Base-by-base conservation (phyloP, 2,329 filamentous ascomycete genomes). In the Ascochyta viciae-villosae region DNA sequence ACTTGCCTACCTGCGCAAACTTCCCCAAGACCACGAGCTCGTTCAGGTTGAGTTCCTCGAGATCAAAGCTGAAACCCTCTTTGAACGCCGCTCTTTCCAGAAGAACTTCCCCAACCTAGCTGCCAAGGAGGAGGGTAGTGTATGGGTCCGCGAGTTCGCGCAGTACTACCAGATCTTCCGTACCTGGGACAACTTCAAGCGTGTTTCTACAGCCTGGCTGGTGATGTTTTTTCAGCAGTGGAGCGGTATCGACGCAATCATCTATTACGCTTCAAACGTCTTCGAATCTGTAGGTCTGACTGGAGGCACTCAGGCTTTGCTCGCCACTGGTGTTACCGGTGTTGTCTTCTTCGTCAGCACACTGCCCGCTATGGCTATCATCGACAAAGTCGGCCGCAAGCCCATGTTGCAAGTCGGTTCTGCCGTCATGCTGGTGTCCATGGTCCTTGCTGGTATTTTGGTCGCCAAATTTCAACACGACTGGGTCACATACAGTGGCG, bases 281-380 rank as follows among this genome's bases (percentile, higher is more conserved):
- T 88, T 88, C 62, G 68, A 79, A n/a, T 82, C 85, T 55, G 84
- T 85, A 1, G 85, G 85, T 0, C 73, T 88, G 7, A 77, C 79
- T 4, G 82, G 81, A 0, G 73, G 77, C 1, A 81, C 79, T 1
- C 78, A 84, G 1, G 82, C 82, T 0, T 86, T 88, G 62, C 77
- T 88, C 2, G 86, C 86, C 0, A 87, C 85, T 0, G 85, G 85
- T 0, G 76, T 88, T 8, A 86, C 84, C 0, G 84, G 81, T 0
- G 78, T 88, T 1, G 71, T 86, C 2, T 87, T 87, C 68, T 77
- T 87, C 19, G 75, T 78, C n/a, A 76, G 82, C 43, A 85, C 85
- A 0, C 79, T 88, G 26, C 84, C 85, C 0, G 85, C 81, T 0
- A 77, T 84, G 56, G 72, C 86, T 22, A 78, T 83, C 13, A 82